These are phyloP conservation scores for Macrophomina phaseolina DNA, from an alignment of 2,329 filamentous ascomycete genomes.

Conservation along the genomic window DNA sequence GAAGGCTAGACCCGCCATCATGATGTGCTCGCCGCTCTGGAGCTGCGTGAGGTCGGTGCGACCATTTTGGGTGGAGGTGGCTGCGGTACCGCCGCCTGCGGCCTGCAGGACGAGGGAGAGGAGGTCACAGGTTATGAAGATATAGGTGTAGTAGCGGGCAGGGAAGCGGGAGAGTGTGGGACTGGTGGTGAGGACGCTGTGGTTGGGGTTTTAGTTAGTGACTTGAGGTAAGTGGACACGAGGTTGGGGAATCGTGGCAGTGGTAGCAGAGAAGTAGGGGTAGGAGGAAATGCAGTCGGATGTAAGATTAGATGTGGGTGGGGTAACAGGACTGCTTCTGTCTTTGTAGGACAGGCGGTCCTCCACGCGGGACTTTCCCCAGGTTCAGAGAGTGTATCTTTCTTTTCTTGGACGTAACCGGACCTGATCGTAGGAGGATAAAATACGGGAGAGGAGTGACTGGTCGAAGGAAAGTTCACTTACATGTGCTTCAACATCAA, in stretches of 20 bases:
- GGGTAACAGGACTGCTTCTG: no score
- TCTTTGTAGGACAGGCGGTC: no score
- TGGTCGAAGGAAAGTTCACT: slow-evolving; percentile 33
- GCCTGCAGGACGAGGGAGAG: slow-evolving; percentile 64
- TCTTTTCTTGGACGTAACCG: no score
- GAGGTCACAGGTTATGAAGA: slow-evolving; percentile 65
- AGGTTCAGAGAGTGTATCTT: no score
- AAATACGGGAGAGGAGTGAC: no score
- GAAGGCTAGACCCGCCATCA: slow-evolving; percentile 63
- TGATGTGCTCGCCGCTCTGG: slow-evolving; percentile 57
- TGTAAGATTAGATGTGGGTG: no score
- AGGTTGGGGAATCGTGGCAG: neutral
- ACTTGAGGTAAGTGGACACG: neutral
- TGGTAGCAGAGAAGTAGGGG: no score
- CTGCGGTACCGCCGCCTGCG: slow-evolving; percentile 63
- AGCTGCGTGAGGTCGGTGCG: slow-evolving; percentile 46
- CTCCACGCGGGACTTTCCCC: no score
- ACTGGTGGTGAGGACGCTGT: slow-evolving; percentile 62
- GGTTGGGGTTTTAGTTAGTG: slow-evolving; percentile 37
- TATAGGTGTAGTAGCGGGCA: slow-evolving; percentile 57
- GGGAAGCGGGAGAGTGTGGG: slow-evolving; percentile 38
- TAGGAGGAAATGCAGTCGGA: neutral
- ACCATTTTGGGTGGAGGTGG: slow-evolving; percentile 38
- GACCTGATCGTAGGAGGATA: no score
- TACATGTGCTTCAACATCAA: slow-evolving; percentile 38